These are phyloP conservation scores for Cladorrhinum sp. DNA, from an alignment of 2,329 filamentous ascomycete species.

Conservation along the genomic window DNA sequence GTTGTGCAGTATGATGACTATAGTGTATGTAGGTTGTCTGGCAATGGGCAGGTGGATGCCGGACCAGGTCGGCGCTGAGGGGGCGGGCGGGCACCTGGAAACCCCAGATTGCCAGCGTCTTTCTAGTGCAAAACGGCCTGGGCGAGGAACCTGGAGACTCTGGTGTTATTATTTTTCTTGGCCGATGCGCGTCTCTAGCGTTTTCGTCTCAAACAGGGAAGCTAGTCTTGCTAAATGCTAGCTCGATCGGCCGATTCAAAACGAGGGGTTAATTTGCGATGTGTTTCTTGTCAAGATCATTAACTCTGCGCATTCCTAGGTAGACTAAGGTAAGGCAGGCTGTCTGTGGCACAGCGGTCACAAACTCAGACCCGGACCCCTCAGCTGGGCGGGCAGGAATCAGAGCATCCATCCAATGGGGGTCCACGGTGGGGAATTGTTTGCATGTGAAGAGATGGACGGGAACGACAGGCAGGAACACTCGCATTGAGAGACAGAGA, in stretches of 20 bases:
- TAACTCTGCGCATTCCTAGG: too few species aligned
- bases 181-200: not conserved
- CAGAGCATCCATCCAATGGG: not conserved
- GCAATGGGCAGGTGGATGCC: not conserved
- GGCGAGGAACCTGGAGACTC: not conserved
- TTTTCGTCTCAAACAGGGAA: not conserved
- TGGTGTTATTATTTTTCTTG: conserved; percentile 2
- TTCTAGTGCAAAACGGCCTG: conserved; percentile 11
- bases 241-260: not conserved
- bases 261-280: not conserved
- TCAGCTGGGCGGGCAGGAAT: not conserved
- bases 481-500: not conserved
- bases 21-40: conserved; percentile 6
- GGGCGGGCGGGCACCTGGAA: conserved; percentile 6
- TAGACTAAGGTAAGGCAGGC: too few species aligned
- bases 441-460: conserved; percentile 17
- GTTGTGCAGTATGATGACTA: not conserved
- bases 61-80: not conserved
- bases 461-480: not conserved
- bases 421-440: not conserved
- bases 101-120: conserved; percentile 19
- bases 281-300: not conserved
- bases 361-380: not conserved
- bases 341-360: not conserved
- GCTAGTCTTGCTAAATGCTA: not conserved